A percentile compares a stretch with the other conserved stretches of the same genome.
Conservation (phyloP, 192 early-diverging fungal genomes). For the Backusella australiensis region DNA sequence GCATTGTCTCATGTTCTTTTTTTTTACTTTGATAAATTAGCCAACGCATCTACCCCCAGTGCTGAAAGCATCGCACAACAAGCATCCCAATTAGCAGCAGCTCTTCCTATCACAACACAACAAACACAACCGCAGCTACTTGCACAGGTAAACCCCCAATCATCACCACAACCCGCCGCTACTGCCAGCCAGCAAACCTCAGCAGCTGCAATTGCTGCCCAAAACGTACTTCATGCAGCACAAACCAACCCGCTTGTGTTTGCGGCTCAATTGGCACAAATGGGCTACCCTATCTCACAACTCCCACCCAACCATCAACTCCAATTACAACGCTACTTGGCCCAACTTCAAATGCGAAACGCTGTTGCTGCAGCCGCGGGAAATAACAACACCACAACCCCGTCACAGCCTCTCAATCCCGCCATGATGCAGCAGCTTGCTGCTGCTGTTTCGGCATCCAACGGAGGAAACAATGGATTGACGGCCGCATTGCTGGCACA, state of each 20-base stretch:
- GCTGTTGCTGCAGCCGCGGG: conserved; percentile 1
- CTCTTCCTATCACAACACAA: conserved; percentile 1
- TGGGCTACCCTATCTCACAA: conserved; percentile 32
- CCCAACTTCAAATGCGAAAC: conserved; percentile 34
- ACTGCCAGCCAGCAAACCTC: background rate
- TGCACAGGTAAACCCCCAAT: background rate
- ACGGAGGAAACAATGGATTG: conserved; percentile 10
- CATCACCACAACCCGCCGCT: background rate
- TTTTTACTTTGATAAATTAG: background rate
- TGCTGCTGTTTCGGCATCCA: conserved; percentile 17
- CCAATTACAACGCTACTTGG: conserved; percentile 33
- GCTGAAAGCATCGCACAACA: background rate
- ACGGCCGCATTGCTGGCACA: conserved; percentile 13
- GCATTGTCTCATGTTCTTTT: background rate
- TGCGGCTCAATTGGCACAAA: conserved; percentile 34
- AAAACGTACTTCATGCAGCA: conserved; percentile 8
- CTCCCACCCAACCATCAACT: conserved; percentile 22
- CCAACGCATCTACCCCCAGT: background rate
- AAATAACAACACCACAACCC: background rate
- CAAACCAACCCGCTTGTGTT: conserved; percentile 12
- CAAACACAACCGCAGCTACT: background rate
- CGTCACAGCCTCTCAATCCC: background rate
- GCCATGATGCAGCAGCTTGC: conserved; percentile 17
- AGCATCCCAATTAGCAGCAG: background rate
- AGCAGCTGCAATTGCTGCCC: conserved; percentile 3